These are phyloP conservation scores for Pseudogymnoascus sp. DNA, from an alignment of 2,329 filamentous ascomycete species.

Conservation along the genomic window DNA sequence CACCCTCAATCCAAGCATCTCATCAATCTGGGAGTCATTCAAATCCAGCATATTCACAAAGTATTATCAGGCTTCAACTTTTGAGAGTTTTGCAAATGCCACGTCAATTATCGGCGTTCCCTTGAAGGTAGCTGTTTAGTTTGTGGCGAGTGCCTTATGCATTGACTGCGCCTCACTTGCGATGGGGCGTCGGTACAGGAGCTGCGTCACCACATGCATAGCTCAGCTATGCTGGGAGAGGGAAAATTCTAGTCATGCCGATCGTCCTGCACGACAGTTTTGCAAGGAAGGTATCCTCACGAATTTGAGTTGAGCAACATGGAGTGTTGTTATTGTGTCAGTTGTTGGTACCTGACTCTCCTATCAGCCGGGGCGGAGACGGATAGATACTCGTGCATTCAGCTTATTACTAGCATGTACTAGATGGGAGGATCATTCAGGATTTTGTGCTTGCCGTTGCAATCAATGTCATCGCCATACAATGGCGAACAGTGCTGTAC, in stretches of 20 bases:
- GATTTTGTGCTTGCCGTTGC: background rate
- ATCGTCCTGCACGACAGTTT: constrained; percentile 1
- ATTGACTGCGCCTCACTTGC: constrained; percentile 5
- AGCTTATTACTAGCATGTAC: constrained; percentile 5
- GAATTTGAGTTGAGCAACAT: background rate
- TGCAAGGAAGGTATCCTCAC: background rate
- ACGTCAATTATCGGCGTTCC: constrained; percentile 8
- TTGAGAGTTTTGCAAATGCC: background rate
- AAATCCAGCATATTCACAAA: background rate
- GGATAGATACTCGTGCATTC: background rate
- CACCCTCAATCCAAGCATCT: constrained; percentile 8
- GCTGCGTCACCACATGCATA: background rate
- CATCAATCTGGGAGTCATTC: constrained; percentile 10
- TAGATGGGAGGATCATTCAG: background rate
- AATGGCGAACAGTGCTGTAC: background rate
- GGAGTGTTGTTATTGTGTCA: background rate
- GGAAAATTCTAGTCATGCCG: constrained; percentile 1
- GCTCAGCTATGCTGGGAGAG: constrained; percentile 4
- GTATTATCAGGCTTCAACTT: background rate
- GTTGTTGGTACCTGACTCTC: background rate
- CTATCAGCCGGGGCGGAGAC: background rate
- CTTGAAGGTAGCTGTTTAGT: background rate
- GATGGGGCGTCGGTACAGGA: background rate
- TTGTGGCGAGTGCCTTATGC: background rate
- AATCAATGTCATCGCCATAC: background rate